These are phyloP conservation scores for Agrocybe pediades DNA, from an alignment of 768 basidiomycete genomes.

Conservation along the genomic window DNA sequence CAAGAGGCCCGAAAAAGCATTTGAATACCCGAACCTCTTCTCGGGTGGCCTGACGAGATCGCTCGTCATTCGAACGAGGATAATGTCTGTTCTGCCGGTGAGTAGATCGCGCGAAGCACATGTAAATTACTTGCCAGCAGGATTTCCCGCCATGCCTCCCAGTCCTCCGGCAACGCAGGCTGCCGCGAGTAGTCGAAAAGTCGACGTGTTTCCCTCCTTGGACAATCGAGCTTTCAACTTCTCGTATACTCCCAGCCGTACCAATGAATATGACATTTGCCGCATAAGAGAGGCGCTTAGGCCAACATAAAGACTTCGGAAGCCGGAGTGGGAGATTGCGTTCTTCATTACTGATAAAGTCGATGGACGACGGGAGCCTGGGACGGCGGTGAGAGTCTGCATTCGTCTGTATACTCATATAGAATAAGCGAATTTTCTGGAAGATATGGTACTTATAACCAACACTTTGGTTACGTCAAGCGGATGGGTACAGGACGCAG, in stretches of 20 bases:
- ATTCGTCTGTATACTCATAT: conserved; percentile 61
- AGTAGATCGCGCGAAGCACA: neutral
- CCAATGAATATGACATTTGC: conserved; percentile 91
- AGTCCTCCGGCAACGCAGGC: conserved; percentile 76
- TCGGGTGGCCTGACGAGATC: conserved; percentile 76
- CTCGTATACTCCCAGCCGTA: conserved; percentile 83
- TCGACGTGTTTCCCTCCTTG: conserved; percentile 50
- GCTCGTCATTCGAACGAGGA: conserved; percentile 87
- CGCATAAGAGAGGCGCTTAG: conserved; percentile 81
- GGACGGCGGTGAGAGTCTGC: conserved; percentile 62
- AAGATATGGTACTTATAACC: conserved; percentile 22
- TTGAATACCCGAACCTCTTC: conserved; percentile 74
- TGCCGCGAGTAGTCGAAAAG: conserved; percentile 57
- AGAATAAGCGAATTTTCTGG: neutral
- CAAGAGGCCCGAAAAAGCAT: conserved; percentile 75
- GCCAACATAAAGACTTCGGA: conserved; percentile 79
- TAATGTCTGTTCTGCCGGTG: conserved; percentile 48
- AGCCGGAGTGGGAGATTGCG: conserved; percentile 67
- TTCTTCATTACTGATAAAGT: conserved; percentile 63
- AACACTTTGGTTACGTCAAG: conserved; percentile 87
- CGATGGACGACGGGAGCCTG: conserved; percentile 57
- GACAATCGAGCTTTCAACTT: conserved; percentile 65
- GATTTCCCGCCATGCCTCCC: conserved; percentile 86
- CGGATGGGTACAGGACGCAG: conserved; percentile 80
- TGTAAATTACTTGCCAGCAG: conserved; percentile 53